phyloP scores from a whole-genome alignment of 2,329 filamentous ascomycete genomes.

The Exophiala viscosa region DNA sequence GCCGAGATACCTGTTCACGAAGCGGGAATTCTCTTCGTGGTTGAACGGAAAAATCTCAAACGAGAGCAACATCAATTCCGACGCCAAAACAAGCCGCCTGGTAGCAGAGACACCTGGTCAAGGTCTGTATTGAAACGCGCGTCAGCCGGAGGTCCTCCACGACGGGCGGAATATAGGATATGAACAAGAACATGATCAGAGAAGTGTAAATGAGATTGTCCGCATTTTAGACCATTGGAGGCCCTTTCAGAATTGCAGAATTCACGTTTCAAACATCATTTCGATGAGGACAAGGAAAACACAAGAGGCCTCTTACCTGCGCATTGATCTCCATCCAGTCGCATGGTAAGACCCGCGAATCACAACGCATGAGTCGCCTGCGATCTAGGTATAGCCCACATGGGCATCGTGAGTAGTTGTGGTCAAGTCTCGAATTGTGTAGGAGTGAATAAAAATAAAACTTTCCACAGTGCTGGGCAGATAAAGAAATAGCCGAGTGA shows the following conservation, averaged over 20 bases:
- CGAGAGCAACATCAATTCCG: too few species aligned
- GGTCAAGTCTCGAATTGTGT: neutral
- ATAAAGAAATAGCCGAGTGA: neutral
- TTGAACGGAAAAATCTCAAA: too few species aligned
- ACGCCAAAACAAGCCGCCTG: too few species aligned
- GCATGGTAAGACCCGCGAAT: neutral
- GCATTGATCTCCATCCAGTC: neutral
- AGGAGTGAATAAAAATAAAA: too few species aligned
- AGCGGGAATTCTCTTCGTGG: too few species aligned
- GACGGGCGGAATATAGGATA: neutral
- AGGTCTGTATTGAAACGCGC: too few species aligned
- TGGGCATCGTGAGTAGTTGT: too few species aligned
- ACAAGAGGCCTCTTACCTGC: neutral
- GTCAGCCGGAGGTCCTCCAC: too few species aligned
- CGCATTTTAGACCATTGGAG: constrained; percentile 10
- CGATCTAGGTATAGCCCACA: too few species aligned
- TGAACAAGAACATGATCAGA: constrained; percentile 5
- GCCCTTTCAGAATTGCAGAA: constrained; percentile 25
- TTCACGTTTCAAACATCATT: constrained; percentile 23
- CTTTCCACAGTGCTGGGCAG: neutral
- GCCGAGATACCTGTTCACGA: too few species aligned
- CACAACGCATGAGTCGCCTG: too few species aligned
- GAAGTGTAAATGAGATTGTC: constrained; percentile 17
- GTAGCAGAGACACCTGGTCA: too few species aligned
- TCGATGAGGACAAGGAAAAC: neutral